Percentiles rank a stretch among this genome's conserved stretches.
Conservation (phyloP, 345 rosid genomes). For the Erucastrum elatum region DNA sequence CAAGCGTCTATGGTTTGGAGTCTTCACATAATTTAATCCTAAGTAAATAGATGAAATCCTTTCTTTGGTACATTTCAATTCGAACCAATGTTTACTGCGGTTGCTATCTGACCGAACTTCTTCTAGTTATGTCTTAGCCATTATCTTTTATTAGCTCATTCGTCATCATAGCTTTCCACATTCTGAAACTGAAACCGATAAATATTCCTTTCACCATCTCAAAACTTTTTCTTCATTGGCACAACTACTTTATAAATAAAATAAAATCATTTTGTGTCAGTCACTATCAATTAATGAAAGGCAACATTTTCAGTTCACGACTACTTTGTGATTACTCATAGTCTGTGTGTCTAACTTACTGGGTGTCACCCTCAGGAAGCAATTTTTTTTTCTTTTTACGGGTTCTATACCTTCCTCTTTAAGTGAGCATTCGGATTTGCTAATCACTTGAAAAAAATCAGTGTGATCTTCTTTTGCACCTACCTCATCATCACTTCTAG, state of each 20-base stretch:
- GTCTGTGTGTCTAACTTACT: neutral
- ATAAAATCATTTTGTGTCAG: conserved; percentile 3
- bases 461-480: conserved; percentile 11
- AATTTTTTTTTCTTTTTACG: no score
- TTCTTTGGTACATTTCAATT: neutral
- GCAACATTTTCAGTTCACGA: conserved; percentile 26
- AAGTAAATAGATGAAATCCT: neutral
- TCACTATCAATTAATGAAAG: conserved; percentile 29
- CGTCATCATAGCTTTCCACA: neutral
- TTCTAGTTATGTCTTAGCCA: conserved; percentile 23
- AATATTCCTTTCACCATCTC: conserved; percentile 18
- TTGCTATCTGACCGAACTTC: conserved; percentile 9
- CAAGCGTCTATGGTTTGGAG: conserved; percentile 4
- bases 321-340: conserved; percentile 11
- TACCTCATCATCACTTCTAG: conserved; percentile 27
- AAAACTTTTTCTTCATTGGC: conserved; percentile 8
- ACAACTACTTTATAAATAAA: neutral
- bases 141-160: conserved; percentile 5
- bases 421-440: conserved; percentile 15
- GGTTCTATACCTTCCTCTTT: conserved; percentile 25
- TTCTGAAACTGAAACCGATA: neutral
- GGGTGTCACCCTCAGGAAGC: conserved; percentile 1
- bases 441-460: neutral
- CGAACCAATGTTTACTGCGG: neutral
- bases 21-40: neutral